phyloP scores from a whole-genome alignment of 148 eudicot species.

The Drosera capensis region DNA sequence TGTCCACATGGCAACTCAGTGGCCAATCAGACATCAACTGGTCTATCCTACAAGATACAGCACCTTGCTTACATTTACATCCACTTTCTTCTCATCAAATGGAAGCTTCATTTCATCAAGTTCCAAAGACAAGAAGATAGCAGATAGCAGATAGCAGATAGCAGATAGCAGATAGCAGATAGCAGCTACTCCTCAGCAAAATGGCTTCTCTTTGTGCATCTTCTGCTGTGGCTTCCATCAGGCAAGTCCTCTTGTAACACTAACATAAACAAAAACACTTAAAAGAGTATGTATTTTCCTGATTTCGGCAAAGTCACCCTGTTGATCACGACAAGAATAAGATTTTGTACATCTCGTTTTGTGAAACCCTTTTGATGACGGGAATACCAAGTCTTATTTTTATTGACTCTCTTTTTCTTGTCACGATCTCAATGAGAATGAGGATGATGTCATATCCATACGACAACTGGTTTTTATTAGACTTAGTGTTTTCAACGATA shows the following conservation, averaged over 20 bases:
- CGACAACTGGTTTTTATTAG: background rate
- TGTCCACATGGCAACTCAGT: constrained; percentile 1
- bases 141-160: constrained; percentile 1
- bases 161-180: constrained; percentile 2
- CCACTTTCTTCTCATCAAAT: constrained; percentile 5
- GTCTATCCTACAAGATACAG: constrained; percentile 55
- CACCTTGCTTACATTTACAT: constrained; percentile 9
- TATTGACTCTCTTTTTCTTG: too few relatives aligned
- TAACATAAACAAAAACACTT: background rate
- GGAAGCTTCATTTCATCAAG: background rate
- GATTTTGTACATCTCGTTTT: too few relatives aligned
- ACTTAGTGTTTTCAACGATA: background rate
- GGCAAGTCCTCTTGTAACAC: constrained; percentile 25
- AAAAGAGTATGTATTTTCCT: background rate
- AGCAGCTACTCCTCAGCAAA: constrained; percentile 2
- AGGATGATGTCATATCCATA: too few relatives aligned
- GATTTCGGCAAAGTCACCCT: background rate
- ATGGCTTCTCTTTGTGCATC: constrained; percentile 95
- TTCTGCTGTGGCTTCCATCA: constrained; percentile 56
- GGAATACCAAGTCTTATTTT: too few relatives aligned
- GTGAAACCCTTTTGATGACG: too few relatives aligned
- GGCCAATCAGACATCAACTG: constrained; percentile 8
- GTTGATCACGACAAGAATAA: too few relatives aligned
- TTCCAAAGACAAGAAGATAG: background rate
- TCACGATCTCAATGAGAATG: too few relatives aligned